Evolutionary conservation across 108 stramenopile genomes (phyloP), one percentile per base, ranked within the genome.

Genomic region (Epipyxis sp.): DNA sequence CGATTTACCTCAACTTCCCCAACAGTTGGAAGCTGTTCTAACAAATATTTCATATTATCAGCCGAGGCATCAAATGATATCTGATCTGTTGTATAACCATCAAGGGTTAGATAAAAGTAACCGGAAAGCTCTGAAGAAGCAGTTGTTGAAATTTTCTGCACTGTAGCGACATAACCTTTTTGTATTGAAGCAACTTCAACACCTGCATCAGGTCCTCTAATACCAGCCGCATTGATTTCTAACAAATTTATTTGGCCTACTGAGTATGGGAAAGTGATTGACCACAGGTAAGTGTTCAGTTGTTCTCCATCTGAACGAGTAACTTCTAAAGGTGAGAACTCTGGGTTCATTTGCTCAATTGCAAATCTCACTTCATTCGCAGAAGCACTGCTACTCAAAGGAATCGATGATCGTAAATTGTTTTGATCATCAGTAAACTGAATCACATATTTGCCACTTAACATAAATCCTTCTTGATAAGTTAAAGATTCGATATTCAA

Each of bases 1-100:
- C 71, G 71, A 29, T 37, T 34, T 39, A 74, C 71, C 6, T 10
- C 34, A 57, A 74, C 34, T 29, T 74, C 35, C 27, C 71, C 71
- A 74, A 37, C 34, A 74, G 10, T 74, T 57, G 71, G 71, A 37
- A 74, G n/a, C 32, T 74, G 6, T 42, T 74, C 71, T 10, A 74
- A 6, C 6, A 39, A 16, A 37, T 10, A 10, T 57, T 74, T 16
- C 13, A 74, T 20, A 34, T 74, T 6, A 29, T 74, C 71, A 27
- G 6, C 34, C 10, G 71, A 35, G n/a, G 46, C 44, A 74, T 74
- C 71, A 37, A 43, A 32, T 13, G 71, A 6, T 13, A 74, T 6
- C 27, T 27, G n/a, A 29, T 37, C 3, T 6, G 71, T 34, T 74
- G n/a, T 27, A 25, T 29, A 6, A 74, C 42, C 50, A 13, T 74